Conservation (phyloP, 768 basidiomycete species). For the Boletus subcaerulescens region DNA sequence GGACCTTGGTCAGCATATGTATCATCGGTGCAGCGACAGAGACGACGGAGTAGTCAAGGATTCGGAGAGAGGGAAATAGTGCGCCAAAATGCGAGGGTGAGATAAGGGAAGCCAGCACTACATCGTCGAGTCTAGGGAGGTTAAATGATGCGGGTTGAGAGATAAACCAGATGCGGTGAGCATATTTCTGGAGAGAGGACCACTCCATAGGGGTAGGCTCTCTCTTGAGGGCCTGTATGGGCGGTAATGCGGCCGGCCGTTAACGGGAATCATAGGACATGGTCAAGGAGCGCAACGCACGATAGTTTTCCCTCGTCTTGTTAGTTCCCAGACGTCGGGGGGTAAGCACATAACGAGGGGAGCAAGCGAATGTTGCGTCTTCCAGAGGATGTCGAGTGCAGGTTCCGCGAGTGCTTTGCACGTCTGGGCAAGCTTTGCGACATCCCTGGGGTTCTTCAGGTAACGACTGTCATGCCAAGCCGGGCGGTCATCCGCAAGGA, state of each 20-base stretch:
- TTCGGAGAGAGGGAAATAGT: slow-evolving; percentile 24
- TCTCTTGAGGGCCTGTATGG: slow-evolving; percentile 22
- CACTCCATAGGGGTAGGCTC: slow-evolving; percentile 21
- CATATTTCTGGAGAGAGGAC: slow-evolving; percentile 21
- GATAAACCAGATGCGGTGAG: slow-evolving; percentile 22
- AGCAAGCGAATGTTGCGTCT: slow-evolving; percentile 27
- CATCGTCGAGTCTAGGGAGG: slow-evolving; percentile 25
- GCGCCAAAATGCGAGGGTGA: slow-evolving; percentile 17
- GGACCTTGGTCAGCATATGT: slow-evolving; percentile 15
- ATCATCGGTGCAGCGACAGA: slow-evolving; percentile 21
- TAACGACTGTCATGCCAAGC: slow-evolving; percentile 15
- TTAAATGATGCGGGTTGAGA: slow-evolving; percentile 22
- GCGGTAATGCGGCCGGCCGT: background rate
- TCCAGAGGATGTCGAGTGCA: slow-evolving; percentile 32
- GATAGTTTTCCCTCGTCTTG: slow-evolving; percentile 15
- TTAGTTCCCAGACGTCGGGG: slow-evolving; percentile 23
- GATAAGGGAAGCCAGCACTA: slow-evolving; percentile 20
- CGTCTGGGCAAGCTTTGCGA: slow-evolving; percentile 29
- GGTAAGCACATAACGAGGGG: slow-evolving; percentile 31
- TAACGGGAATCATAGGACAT: background rate
- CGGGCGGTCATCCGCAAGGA: slow-evolving; percentile 22
- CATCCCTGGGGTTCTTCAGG: slow-evolving; percentile 19
- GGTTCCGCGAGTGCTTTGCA: slow-evolving; percentile 28
- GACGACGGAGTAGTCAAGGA: slow-evolving; percentile 28
- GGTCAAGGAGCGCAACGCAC: slow-evolving; percentile 14